Evolutionary conservation across 169 alveolate species (phyloP), one percentile per base, ranked within the genome.

Genomic region (Eimeria praecox): DNA sequence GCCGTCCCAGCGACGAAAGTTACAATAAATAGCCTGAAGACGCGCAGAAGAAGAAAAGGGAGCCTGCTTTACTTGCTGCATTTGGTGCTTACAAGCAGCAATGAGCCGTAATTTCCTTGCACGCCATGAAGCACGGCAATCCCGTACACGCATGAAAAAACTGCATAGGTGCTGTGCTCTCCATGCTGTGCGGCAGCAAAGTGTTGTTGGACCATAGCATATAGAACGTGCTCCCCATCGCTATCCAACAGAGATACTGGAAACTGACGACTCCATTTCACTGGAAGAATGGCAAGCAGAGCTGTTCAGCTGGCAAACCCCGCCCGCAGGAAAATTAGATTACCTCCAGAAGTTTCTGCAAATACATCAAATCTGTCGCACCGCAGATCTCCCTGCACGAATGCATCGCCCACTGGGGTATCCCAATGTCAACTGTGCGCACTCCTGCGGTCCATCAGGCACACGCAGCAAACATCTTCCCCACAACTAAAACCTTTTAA

Each of bases 401-500:
- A 96, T 99, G 99, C 99, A 99, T 99, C 62, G 99, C 99, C 97
- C 98, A 97, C 97, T 98, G 98, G 40, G 99, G 97, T 86, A 98
- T 98, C 10, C 99, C 99, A 52, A 99, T 97, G 97, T 99, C 99
- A 27, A 98, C 97, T 22, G 99, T 97, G 90, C 99, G 98, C 30
- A 98, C 97, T 35, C 97, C 97, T 91, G 93, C 16, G 69, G 80
- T 2, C 62, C 95, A 94, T 66, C 73, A n/a, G 16, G 5, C 71
- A 30, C 49, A 16, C 46, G 38, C n/a, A 62, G 62, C 54, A 52
- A 75, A 9, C 44, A 14, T 4, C 2, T n/a, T 62, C 42, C 40
- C 46, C 38, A 59, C 46, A 56, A 46, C 42, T 38, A 12, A 24
- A 42, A 30, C 8, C 3, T 40, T 3, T 3, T 46, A n/a, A 27